Conservation (phyloP, 129 eudicot species). For the Arctium lappa region DNA sequence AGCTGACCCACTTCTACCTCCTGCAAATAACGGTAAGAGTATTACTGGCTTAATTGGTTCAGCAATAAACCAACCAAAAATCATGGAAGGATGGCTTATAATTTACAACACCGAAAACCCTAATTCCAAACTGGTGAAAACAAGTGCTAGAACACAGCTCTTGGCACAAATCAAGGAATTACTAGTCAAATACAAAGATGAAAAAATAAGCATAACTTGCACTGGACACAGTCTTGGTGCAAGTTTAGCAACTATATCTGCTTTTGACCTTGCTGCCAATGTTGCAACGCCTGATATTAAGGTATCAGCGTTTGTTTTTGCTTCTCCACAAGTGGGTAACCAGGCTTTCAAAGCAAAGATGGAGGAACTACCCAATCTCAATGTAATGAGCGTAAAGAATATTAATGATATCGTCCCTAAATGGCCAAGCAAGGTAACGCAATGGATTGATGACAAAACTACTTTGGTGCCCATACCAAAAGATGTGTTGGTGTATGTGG, state of each 20-base stretch:
- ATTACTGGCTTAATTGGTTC: neutral
- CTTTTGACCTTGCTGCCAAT: neutral
- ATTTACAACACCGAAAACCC: neutral
- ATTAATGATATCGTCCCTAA: neutral
- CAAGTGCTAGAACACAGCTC: neutral
- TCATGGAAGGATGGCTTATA: neutral
- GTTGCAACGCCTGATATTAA: neutral
- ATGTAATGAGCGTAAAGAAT: neutral
- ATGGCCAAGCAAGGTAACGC: neutral
- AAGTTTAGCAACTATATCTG: neutral
- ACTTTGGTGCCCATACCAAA: neutral
- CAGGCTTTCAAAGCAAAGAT: neutral
- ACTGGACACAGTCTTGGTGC: constrained; percentile 2
- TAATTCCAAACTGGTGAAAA: neutral
- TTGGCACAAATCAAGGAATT: neutral
- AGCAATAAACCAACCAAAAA: neutral
- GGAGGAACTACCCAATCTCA: neutral
- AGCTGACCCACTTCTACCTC: neutral
- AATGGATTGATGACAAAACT: neutral
- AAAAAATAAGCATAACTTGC: neutral
- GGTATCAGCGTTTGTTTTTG: neutral
- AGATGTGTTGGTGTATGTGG: neutral
- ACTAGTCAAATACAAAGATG: neutral
- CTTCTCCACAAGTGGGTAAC: neutral
- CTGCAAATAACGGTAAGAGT: neutral